Base-by-base conservation (phyloP, 1,284 basidiomycete genomes). In the Amylostereum areolatum region DNA sequence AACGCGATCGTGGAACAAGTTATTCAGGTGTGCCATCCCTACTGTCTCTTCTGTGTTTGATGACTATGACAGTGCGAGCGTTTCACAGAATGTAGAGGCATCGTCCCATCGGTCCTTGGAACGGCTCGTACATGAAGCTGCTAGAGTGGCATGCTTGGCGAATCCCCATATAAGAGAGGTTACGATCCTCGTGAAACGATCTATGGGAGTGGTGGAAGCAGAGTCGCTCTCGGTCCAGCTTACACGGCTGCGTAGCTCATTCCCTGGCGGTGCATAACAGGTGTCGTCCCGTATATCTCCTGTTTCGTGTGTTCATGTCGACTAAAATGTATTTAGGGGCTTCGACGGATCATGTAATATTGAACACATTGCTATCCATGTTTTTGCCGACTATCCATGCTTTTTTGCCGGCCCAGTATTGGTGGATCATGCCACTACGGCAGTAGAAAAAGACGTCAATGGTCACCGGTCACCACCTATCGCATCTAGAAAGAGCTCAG, bases 41-140 rank as follows among this genome's bases (percentile, higher is more conserved):
- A 10, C 29, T 27, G 4, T 24, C 41, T 32, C 28, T 28, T 28
- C n/a, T 2, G 29, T 32, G n/a, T 11, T 29, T 12, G 30, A 8
- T 29, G 8, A 6, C 5, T n/a, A 11, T 40, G 12, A 24, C 32
- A 29, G 31, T 11, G 24, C 32, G 28, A 18, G 32, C 11, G 45
- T 25, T 25, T 11, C 25, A 29, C 25, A 51, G 49, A 46, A 46
- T n/a, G 44, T 46, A n/a, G 54, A 55, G 42, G 32, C 40, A 10
- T 44, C 47, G 28, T 25, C 27, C 25, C 36, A 47, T 34, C 48
- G 42, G 11, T 53, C 49, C 28, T 41, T 55, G 25, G 52, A 53
- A 28, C 39, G 39, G n/a, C 46, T 53, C 12, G 54, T 55, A 8
- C 52, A 55, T 8, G 54, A 53, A 37, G 43, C 46, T 25, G 32